Base-by-base conservation (phyloP, 305 asterid genomes). In the Stenogyne calaminthoides region DNA sequence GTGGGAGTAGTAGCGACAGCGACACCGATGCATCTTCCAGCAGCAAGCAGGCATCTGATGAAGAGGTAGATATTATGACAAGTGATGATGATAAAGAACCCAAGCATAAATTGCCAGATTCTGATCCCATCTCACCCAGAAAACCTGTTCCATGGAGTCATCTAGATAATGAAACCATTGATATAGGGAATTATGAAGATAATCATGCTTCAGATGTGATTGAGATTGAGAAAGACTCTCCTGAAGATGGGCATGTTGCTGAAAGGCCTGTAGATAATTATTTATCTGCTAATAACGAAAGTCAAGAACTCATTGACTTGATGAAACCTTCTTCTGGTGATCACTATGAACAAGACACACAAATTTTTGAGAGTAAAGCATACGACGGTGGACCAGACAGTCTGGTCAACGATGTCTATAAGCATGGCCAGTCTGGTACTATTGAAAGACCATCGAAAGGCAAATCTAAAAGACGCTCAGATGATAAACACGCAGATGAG, bases 21-120 rank as follows among this genome's bases (percentile, higher is more conserved):
- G 98, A 88, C 58, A 89, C 92, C 49, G 97, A 91, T 80, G 95
- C 92, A 76, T 88, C 98, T 81, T 80, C 89, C 65, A 91, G 89
- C 84, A 91, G 98, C 83, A 93, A 89, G 83, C 97, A 93, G 84
- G 91, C 93, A 78, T 88, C 98, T 80, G 99, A 95, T 77, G 97
- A 88, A 84, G 97, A 95, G 65, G 97, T 93, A 8, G 93, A 95
- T 84, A 91, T 95, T 81, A 89, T 91, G 95, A 72, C 86, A 5
- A 87, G 94, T 56, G 97, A 93, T 57, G 93, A 84, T 74, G 91
- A 89, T 71, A 82, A 83, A 69, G 92, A 85, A 71, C 51, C 84
- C 75, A 84, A 84, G 80, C 86, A 74, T 70, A 78, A 75, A 51
- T 56, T 82, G 79, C 92, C 44, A 73, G 78, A 85, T 76, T 77